Percentiles rank a stretch among this genome's conserved stretches.
Evolutionary conservation across 1,139 yeast genomes (phyloP).

Genomic region (Geotrichum klebahnii): DNA sequence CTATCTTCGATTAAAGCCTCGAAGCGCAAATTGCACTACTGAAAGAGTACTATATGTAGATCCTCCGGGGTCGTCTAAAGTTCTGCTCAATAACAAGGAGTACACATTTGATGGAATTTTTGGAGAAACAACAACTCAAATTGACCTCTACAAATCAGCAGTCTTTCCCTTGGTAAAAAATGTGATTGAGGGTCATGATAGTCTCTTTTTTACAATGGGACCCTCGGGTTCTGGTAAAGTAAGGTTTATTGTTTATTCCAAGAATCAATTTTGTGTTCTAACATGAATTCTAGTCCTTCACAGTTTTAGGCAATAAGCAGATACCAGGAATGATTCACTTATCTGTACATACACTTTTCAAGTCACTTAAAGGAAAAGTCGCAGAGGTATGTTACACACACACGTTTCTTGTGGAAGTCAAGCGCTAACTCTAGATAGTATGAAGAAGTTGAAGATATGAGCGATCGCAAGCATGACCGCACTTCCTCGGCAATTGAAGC

Average conservation of each 20-base stretch:
- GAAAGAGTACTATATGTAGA: constrained; percentile 25
- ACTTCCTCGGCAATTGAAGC: constrained; percentile 40
- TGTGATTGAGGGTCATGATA: constrained; percentile 40
- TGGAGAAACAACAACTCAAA: constrained; percentile 34
- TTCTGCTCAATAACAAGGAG: constrained; percentile 18
- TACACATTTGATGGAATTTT: constrained; percentile 38
- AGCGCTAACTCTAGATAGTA: constrained; percentile 24
- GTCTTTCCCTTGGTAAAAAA: constrained; percentile 36
- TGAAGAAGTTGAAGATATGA: constrained; percentile 32
- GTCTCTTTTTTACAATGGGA: constrained; percentile 47
- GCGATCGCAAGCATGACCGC: constrained; percentile 31
- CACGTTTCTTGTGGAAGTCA: neutral
- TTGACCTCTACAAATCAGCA: constrained; percentile 36
- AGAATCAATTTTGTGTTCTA: neutral
- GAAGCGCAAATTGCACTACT: constrained; percentile 17
- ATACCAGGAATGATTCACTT: constrained; percentile 38
- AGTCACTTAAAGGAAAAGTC: constrained; percentile 42
- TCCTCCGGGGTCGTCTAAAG: constrained; percentile 21
- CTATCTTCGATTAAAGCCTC: constrained; percentile 40
- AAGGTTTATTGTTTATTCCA: neutral
- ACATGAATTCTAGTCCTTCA: constrained; percentile 27
- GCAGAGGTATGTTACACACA: constrained; percentile 32
- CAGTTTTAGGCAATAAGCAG: constrained; percentile 33
- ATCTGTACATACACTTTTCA: constrained; percentile 44
- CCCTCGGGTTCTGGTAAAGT: constrained; percentile 50